Conservation (phyloP, 1,284 basidiomycete species). For the Pterula multifida region DNA sequence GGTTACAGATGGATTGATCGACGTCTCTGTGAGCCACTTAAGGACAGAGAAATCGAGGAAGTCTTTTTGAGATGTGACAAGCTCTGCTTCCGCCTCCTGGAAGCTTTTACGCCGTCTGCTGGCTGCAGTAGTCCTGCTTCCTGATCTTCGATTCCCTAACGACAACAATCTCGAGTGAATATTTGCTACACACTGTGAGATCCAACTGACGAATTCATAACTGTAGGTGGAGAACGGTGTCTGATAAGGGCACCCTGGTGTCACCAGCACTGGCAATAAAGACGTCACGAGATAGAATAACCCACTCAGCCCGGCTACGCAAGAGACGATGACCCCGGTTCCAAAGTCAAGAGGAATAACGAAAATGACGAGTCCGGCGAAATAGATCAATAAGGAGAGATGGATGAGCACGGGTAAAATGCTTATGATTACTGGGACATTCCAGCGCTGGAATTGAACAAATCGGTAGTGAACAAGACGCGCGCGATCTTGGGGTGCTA, state of each 20-base stretch:
- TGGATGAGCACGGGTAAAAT: background rate
- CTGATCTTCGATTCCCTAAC: background rate
- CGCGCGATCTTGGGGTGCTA: background rate
- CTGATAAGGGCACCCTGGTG: background rate
- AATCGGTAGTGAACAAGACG: background rate
- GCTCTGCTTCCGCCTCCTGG: background rate
- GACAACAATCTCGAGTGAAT: background rate
- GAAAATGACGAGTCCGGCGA: constrained; percentile 1
- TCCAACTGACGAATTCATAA: background rate
- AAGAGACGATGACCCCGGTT: background rate
- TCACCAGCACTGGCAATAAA: background rate
- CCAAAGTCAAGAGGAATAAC: background rate
- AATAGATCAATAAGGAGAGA: background rate
- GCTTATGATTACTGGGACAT: background rate
- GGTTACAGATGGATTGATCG: background rate
- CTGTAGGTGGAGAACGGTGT: background rate
- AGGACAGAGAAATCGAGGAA: background rate
- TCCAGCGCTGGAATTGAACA: background rate
- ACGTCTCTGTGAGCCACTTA: background rate
- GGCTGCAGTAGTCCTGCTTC: background rate
- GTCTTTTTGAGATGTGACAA: background rate
- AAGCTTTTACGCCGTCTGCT: background rate
- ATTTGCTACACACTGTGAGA: background rate
- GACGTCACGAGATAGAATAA: background rate
- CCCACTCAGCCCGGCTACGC: background rate